Evolutionary conservation across 177 flowering plant genomes (phyloP), one percentile per base, ranked within the genome.

Genomic region (Tripterygium wilfordii): DNA sequence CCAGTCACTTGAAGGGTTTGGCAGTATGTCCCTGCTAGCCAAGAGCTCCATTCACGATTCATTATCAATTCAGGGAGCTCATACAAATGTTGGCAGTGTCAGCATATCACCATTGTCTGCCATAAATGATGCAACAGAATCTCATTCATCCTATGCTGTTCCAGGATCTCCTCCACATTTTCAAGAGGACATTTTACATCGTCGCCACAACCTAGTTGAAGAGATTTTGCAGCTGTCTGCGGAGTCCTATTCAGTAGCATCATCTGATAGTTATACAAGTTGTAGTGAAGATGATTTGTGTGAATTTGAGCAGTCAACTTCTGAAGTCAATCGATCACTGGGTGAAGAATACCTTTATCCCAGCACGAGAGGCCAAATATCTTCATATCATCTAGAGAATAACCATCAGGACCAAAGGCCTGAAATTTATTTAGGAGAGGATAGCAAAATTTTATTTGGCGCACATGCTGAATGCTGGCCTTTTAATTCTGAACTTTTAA

Each of bases 151-250:
- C 17, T 77, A 74, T 45, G 57, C 46, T 45, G 48, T 17, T 53
- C 78, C 73, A 35, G 69, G 73, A 39, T 92, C 96, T 18, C 96
- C 98, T 6, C 96, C 98, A 51, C 91, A 86, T 47, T 92, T 82
- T 66, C 70, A 74, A 61, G 80, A 76, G 65, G 94, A 80, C 60
- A 72, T 92, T 51, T 63, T 92, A 57, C 88, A 82, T 50, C 94
- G 88, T 16, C 94, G 96, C 35, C 82, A 84, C 16, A 73, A 74
- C 57, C 61, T 88, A 37, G 96, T 78, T 57, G 95, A 89, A 64
- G 96, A 88, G 60, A 64, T 79, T 62, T 47, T 86, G 74, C 94
- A 84, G 69, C 64, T 84, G 8, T 82, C 98, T 48, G 89, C 88
- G n/a, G 88, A 82, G 6, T 86, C 96, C 23, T 79, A 62, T 62